Evolutionary conservation across 768 basidiomycete species (phyloP).

Genomic region (Trametes villosa): DNA sequence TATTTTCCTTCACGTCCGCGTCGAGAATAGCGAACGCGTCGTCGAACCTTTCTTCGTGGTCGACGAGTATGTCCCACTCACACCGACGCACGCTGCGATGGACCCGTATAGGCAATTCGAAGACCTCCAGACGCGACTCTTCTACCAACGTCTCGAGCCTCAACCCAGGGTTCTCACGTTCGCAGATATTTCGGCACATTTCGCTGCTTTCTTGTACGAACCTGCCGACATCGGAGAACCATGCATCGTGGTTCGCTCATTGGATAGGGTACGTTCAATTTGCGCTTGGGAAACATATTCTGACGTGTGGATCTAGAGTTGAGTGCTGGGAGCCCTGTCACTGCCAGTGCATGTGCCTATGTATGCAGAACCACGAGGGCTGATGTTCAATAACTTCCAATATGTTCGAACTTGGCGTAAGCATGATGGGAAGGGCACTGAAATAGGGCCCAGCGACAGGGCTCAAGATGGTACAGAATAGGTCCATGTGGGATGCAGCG

Average conservation of each 20-base stretch:
- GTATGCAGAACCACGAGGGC: no score
- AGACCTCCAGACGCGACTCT: background rate
- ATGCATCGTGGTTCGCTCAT: background rate
- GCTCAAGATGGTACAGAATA: no score
- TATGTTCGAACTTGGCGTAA: no score
- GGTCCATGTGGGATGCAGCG: no score
- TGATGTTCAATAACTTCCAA: no score
- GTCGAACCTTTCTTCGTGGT: background rate
- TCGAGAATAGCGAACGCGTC: background rate
- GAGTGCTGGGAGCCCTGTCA: no score
- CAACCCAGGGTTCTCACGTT: background rate
- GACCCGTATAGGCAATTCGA: background rate
- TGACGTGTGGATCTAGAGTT: no score
- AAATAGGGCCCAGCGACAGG: no score
- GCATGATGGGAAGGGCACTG: no score
- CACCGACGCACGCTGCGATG: background rate
- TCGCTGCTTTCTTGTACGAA: constrained; percentile 2
- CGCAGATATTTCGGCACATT: background rate
- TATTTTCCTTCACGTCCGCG: background rate
- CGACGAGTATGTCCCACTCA: background rate
- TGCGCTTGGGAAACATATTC: no score
- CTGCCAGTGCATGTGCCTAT: no score
- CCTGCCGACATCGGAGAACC: background rate
- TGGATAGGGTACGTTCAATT: constrained; percentile 24
- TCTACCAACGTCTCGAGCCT: background rate